Evolutionary conservation across 371 early-diverging fungal species (phyloP).

Genomic region (Mucor indicus): DNA sequence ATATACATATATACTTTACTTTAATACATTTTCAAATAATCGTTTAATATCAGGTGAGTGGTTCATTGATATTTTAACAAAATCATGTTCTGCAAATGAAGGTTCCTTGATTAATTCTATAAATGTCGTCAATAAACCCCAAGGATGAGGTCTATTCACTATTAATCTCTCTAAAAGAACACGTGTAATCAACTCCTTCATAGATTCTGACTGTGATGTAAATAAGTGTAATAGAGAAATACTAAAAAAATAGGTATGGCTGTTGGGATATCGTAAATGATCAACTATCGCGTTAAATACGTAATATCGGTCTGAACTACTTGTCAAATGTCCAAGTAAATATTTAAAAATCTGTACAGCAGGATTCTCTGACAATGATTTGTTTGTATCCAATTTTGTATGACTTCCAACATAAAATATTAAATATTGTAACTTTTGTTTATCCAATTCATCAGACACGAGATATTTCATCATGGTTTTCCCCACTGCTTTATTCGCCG

Average conservation of each 20-base stretch:
- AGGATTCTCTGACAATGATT: slow-evolving; percentile 22
- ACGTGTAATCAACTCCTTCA: slow-evolving; percentile 92
- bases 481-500: neutral
- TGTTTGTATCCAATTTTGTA: slow-evolving; percentile 14
- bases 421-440: slow-evolving; percentile 10
- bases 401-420: slow-evolving; percentile 32
- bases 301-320: slow-evolving; percentile 67
- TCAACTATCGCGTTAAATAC: slow-evolving; percentile 88
- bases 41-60: slow-evolving; percentile 64
- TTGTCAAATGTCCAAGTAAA: slow-evolving; percentile 11
- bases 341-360: slow-evolving; percentile 29
- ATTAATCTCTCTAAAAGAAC: slow-evolving; percentile 93
- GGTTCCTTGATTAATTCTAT: slow-evolving; percentile 91
- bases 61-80: slow-evolving; percentile 44
- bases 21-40: slow-evolving; percentile 64
- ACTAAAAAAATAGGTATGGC: slow-evolving; percentile 92
- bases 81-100: slow-evolving; percentile 76
- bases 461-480: slow-evolving; percentile 1
- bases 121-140: slow-evolving; percentile 95
- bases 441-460: neutral
- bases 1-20: slow-evolving; percentile 33
- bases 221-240: slow-evolving; percentile 77
- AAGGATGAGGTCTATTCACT: slow-evolving; percentile 97
- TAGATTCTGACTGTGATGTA: slow-evolving; percentile 48
- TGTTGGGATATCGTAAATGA: slow-evolving; percentile 95